Percentiles rank a stretch among this genome's conserved stretches.
phyloP scores from a whole-genome alignment of 2,329 filamentous ascomycete genomes.

The Cryphonectria radicalis region DNA sequence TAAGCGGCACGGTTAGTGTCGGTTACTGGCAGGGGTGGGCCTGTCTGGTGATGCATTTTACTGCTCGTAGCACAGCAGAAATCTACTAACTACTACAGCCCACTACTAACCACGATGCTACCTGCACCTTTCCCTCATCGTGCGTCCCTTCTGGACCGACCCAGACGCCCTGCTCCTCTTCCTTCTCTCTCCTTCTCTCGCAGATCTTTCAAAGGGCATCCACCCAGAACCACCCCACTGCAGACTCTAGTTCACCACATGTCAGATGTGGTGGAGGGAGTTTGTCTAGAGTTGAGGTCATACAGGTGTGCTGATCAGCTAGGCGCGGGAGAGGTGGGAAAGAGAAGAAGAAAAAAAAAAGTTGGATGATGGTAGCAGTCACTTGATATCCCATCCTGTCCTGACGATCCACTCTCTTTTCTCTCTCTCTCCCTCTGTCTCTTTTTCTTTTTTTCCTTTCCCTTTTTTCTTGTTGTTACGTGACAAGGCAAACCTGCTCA shows the following conservation, averaged over 20 bases:
- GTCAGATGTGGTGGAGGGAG: background rate
- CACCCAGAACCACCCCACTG: background rate
- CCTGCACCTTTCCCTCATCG: background rate
- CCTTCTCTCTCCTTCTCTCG: background rate
- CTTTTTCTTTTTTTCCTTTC: background rate
- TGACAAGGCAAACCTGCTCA: background rate
- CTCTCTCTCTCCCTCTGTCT: constrained; percentile 8
- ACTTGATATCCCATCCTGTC: constrained; percentile 17
- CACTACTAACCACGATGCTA: background rate
- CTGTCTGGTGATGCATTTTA: constrained; percentile 5
- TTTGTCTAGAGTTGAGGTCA: background rate
- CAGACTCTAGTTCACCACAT: background rate
- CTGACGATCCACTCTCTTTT: constrained; percentile 6
- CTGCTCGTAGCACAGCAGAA: background rate
- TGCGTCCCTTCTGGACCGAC: background rate
- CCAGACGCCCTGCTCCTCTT: background rate
- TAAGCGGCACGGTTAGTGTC: constrained; percentile 1
- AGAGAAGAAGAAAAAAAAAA: background rate
- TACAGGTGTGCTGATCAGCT: background rate
- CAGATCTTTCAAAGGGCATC: background rate
- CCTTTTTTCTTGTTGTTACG: background rate
- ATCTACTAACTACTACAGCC: background rate
- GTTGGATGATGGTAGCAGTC: constrained; percentile 16
- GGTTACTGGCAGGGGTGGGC: constrained; percentile 1
- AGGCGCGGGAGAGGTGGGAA: background rate